Evolutionary conservation across 305 asterid genomes (phyloP), one percentile per base, ranked within the genome.

Genomic region (Fraxinus floribunda): DNA sequence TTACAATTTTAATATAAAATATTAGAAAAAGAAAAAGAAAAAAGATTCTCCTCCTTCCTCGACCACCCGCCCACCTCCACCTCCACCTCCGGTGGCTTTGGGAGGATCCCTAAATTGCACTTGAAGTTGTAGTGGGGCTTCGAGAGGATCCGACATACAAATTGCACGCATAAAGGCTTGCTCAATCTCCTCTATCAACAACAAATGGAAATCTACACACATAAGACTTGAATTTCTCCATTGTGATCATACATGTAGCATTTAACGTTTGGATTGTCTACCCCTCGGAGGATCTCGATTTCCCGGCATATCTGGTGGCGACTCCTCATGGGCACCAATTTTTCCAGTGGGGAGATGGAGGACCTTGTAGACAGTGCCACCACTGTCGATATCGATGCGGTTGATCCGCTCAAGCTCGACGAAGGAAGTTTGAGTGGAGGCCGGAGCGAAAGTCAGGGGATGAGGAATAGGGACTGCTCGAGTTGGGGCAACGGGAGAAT

Each of bases 321-420:
- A 87, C 84, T 94, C 97, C 0, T 95, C 98, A 87, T 91, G 96
- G 93, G 91, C 85, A 66, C 97, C 97, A 3, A 87, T 5, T 3
- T 80, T 87, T 1, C 90, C 90, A 9, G 93, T 89, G 52, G 95
- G 94, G 2, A 93, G 95, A 89, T 94, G 97, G 83, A 91, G 71
- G 72, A 94, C 99, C 36, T 95, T 95, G 91, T 95, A 95, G 22
- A 95, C 99, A 5, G 98, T 95, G 1, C 98, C 99, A 0, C 99
- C 97, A 35, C 88, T 88, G 29, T 97, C 98, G 86, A 94, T 90
- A 0, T 98, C 99, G 90, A 95, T 90, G 81, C 99, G 95, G 87
- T 89, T 85, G 75, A 92, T 22, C 5, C 98, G 93, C 49, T 94
- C 99, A 6, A 95, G 95, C 55, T 93, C 89, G 76, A 89, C 86